These are phyloP conservation scores for Fusarium sp. DNA, from an alignment of 2,329 filamentous ascomycete species.

Conservation along the genomic window DNA sequence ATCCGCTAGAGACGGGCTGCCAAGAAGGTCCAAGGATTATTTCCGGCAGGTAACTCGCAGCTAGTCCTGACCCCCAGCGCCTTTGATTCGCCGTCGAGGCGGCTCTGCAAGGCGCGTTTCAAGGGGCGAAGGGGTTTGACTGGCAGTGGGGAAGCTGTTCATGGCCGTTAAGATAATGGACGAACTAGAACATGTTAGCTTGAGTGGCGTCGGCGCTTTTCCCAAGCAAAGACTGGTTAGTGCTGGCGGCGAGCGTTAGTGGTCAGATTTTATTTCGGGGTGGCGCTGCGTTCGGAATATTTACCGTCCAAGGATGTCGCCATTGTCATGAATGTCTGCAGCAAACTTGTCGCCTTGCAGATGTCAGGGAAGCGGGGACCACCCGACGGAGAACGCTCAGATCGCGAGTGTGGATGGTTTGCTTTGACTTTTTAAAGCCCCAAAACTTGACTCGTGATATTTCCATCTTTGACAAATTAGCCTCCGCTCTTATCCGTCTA, in stretches of 20 bases:
- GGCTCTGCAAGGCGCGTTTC: not conserved
- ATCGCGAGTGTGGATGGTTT: not conserved
- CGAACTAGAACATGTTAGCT: not conserved
- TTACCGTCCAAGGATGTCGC: not conserved
- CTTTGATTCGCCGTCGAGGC: not conserved
- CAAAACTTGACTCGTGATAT: not conserved
- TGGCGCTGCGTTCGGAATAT: not conserved
- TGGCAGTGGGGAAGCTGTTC: not conserved
- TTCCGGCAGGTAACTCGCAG: not conserved
- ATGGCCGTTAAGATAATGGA: constrained; percentile 2
- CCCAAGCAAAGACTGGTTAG: constrained; percentile 7
- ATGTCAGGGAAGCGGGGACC: not conserved
- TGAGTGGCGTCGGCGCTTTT: constrained; percentile 5
- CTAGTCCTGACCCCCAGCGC: not conserved
- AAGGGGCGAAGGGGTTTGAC: not conserved
- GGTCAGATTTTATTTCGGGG: not conserved
- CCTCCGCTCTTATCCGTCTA: not conserved
- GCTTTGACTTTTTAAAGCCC: not conserved
- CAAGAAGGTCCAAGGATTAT: not conserved
- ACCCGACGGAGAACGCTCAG: not conserved
- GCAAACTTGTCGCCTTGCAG: not conserved
- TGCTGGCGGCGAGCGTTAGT: not conserved
- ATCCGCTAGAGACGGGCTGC: not conserved
- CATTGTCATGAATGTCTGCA: not conserved
- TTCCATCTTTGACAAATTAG: not conserved